A percentile compares a stretch with the other conserved stretches of the same genome.
phyloP scores from a whole-genome alignment of 2,329 filamentous ascomycete species.

The Fusarium sp. region DNA sequence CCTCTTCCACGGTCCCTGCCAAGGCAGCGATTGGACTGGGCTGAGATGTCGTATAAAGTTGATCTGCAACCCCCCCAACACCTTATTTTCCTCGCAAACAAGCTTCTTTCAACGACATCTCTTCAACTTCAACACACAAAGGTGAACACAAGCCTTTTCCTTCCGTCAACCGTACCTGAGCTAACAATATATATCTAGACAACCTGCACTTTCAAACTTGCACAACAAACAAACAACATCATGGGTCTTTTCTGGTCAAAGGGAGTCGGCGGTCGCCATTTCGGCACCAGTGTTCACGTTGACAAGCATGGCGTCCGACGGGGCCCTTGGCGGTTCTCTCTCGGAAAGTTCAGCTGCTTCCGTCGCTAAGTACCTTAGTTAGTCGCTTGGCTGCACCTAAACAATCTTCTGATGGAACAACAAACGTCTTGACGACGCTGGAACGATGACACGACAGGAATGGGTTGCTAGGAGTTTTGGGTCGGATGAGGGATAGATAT shows the following conservation, averaged over 20 bases:
- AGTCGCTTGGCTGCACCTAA: not conserved
- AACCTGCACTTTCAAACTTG: not conserved
- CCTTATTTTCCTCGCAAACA: constrained; percentile 33
- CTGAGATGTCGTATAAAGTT: constrained; percentile 33
- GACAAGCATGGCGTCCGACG: constrained; percentile 59
- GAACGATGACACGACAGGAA: constrained; percentile 20
- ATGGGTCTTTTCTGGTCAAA: constrained; percentile 63
- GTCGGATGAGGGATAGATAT: not conserved
- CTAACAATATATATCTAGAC: constrained; percentile 13
- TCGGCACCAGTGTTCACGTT: constrained; percentile 61
- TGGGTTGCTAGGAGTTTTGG: constrained; percentile 22
- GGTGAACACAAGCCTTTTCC: not conserved
- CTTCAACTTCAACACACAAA: not conserved
- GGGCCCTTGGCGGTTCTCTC: constrained; percentile 62
- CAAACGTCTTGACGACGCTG: not conserved
- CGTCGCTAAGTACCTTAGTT: constrained; percentile 38
- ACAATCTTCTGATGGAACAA: not conserved
- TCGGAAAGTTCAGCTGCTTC: constrained; percentile 64
- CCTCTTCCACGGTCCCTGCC: constrained; percentile 37
- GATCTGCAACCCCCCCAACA: constrained; percentile 35
- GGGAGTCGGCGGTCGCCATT: constrained; percentile 58
- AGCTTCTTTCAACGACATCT: constrained; percentile 40
- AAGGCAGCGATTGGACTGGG: constrained; percentile 31
- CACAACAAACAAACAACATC: constrained; percentile 4
- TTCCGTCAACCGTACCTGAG: not conserved